Evolutionary conservation across 202 grass and related monocot species (phyloP), one percentile per base, ranked within the genome.

Genomic region (Brachypodium distachyon): DNA sequence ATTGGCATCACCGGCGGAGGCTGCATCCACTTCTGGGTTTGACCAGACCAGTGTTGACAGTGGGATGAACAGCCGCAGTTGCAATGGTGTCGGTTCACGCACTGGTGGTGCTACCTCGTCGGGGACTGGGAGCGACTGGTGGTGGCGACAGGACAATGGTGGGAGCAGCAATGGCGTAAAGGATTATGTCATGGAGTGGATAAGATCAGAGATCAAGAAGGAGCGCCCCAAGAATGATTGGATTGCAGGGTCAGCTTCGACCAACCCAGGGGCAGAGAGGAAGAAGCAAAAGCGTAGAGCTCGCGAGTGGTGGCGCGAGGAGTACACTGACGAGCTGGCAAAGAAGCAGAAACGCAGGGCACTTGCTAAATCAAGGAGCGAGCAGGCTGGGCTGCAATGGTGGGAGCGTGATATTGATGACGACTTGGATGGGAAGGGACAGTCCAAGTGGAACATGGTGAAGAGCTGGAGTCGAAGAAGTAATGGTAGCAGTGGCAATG

Each of bases 131-230:
- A 54, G 79, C 40, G 69, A 92, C 76, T 87, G 84, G 84, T 83
- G 74, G 74, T 79, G 88, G 88, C 51, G 67, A 67, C 77, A 78
- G 81, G 64, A 79, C 51, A 73, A 55, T 21, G 48, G 66, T 40
- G 44, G 62, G 1, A 49, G 14, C 70, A 59, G 78, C 49, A 80
- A 68, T 49, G 77, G 84, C 6, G 84, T 87, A 2, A 96, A 96
- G 69, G 89, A 96, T 61, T 92, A 92, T 54, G 92, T 96, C 8
- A 85, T 96, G 92, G 92, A 96, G 59, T 96, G 92, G 92, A 92
- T 96, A 74, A 73, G 84, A 53, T 96, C 93, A 2, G 93, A 96
- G 72, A 96, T 96, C 77, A 92, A 92, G 84, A 96, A 92, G 47
- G 93, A 96, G 75, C 82, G 81, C 33, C 89, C 93, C 23, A 92